phyloP scores from a whole-genome alignment of 768 basidiomycete species.

The Lepiota venenata region DNA sequence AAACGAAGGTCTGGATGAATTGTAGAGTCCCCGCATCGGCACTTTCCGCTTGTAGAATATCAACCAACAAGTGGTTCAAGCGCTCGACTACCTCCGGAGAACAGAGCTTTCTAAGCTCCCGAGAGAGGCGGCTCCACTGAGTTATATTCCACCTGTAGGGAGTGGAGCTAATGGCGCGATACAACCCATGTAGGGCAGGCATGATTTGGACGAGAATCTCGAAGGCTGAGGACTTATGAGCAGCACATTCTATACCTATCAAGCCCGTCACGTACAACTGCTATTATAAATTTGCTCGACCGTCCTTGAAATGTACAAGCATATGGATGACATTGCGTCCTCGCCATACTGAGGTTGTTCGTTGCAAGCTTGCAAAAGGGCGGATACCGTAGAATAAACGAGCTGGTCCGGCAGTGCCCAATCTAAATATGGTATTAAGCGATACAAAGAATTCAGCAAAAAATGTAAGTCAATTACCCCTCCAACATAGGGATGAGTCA shows the following conservation, averaged over 20 bases:
- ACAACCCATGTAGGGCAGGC: conserved; percentile 83
- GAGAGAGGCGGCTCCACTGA: conserved; percentile 61
- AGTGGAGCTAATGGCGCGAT: conserved; percentile 80
- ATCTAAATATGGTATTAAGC: conserved; percentile 41
- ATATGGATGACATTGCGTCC: conserved; percentile 55
- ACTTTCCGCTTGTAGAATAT: conserved; percentile 56
- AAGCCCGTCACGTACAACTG: conserved; percentile 42
- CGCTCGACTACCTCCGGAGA: conserved; percentile 64
- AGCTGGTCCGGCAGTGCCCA: conserved; percentile 88
- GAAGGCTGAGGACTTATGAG: conserved; percentile 43
- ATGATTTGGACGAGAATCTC: conserved; percentile 71
- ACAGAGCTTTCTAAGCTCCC: conserved; percentile 57
- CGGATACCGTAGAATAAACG: conserved; percentile 73
- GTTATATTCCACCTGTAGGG: conserved; percentile 67
- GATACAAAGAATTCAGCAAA: background rate
- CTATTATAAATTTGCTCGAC: conserved; percentile 53
- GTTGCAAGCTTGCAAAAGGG: conserved; percentile 65
- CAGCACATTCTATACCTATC: background rate
- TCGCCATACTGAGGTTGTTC: conserved; percentile 46
- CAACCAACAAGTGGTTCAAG: conserved; percentile 65
- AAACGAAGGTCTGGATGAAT: conserved; percentile 67
- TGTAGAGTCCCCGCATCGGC: conserved; percentile 45
- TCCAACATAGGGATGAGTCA: conserved; percentile 76
- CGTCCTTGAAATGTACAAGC: conserved; percentile 52
- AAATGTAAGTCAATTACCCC: conserved; percentile 45